A percentile compares a stretch with the other conserved stretches of the same genome.
Evolutionary conservation across 768 basidiomycete genomes (phyloP).

Genomic region (Trametes cingulata): DNA sequence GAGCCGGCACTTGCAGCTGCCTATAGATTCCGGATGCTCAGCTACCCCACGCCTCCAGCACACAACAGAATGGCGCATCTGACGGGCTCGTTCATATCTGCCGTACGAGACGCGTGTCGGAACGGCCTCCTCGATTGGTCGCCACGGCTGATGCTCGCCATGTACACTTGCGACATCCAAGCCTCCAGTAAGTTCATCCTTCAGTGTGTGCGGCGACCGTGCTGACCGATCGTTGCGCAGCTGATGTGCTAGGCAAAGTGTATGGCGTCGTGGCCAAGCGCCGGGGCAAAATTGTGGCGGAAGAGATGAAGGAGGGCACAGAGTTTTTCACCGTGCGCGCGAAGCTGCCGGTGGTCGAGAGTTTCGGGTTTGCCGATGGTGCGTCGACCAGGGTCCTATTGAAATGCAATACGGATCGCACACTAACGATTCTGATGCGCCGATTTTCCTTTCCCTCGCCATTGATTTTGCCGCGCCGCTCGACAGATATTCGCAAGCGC

Average conservation of each 20-base stretch:
- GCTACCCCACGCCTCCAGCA: constrained; percentile 42
- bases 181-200: constrained; percentile 75
- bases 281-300: constrained; percentile 89
- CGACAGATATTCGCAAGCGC: constrained; percentile 86
- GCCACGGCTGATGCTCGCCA: constrained; percentile 92
- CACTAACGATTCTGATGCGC: neutral
- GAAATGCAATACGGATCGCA: too few relatives aligned
- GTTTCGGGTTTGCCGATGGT: constrained; percentile 98
- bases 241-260: constrained; percentile 96
- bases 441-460: neutral
- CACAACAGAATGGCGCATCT: constrained; percentile 83
- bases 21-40: neutral
- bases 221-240: constrained; percentile 40
- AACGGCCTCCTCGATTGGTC: constrained; percentile 96
- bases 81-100: constrained; percentile 87
- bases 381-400: too few relatives aligned
- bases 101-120: constrained; percentile 86
- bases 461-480: neutral
- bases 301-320: constrained; percentile 99
- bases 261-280: constrained; percentile 93
- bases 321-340: constrained; percentile 92
- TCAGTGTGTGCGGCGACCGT: constrained; percentile 10
- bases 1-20: constrained; percentile 22
- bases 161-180: constrained; percentile 99
- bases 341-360: constrained; percentile 92